phyloP scores from a whole-genome alignment of 2,329 filamentous ascomycete species.

The Torrubiellomyces zombiae region DNA sequence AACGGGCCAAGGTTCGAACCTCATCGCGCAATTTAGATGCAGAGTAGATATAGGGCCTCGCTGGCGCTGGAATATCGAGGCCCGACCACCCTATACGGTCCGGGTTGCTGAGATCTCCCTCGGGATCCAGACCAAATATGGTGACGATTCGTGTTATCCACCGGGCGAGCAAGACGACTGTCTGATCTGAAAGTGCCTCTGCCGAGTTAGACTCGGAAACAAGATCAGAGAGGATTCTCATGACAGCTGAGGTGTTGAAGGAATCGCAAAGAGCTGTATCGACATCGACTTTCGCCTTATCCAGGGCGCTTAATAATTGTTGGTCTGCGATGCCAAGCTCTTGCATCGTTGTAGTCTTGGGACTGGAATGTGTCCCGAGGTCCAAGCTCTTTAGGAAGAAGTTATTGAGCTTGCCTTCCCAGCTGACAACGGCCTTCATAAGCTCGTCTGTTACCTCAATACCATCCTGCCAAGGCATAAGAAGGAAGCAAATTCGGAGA shows the following conservation, averaged over 20 bases:
- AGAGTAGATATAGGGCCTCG: slow-evolving; percentile 29
- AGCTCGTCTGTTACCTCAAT: slow-evolving; percentile 1
- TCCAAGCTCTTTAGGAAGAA: slow-evolving; percentile 19
- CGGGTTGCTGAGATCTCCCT: slow-evolving; percentile 33
- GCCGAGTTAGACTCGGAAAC: no score
- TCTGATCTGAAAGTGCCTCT: slow-evolving; percentile 1
- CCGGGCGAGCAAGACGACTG: slow-evolving; percentile 31
- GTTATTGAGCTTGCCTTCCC: slow-evolving; percentile 47
- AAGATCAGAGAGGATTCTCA: no score
- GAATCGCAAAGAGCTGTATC: no score
- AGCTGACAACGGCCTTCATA: slow-evolving; percentile 37
- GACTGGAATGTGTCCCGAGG: slow-evolving; percentile 3
- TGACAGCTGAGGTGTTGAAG: no score
- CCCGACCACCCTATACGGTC: slow-evolving; percentile 38
- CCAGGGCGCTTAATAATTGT: no score
- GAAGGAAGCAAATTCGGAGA: no score
- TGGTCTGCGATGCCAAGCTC: no score
- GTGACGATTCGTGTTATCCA: slow-evolving; percentile 76
- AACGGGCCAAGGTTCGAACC: slow-evolving; percentile 28
- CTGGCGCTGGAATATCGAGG: slow-evolving; percentile 27
- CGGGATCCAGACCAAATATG: slow-evolving; percentile 66
- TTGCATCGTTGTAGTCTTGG: no score
- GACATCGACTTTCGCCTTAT: no score
- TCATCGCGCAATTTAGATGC: slow-evolving; percentile 29
- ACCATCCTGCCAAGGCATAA: no score